Base-by-base conservation (phyloP, 2,329 filamentous ascomycete genomes). In the Lecanoromycetidae sp. region DNA sequence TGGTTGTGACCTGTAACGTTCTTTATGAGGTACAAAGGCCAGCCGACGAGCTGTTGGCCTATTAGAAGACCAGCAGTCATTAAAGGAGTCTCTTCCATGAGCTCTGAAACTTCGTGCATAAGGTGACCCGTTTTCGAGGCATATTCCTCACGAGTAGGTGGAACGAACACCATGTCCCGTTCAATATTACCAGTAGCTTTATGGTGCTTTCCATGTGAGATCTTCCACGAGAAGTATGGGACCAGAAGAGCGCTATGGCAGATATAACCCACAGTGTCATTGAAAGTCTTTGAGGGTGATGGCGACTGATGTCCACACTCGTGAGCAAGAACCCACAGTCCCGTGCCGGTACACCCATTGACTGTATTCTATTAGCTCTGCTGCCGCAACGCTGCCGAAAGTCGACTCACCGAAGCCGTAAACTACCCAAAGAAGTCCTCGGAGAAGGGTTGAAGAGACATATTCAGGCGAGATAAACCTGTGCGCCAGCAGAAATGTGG, bases 211-310 rank as follows among this genome's bases (percentile, higher is more conserved):
- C 87, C 84, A 72, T 98, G 91, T 56, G 87, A 94, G 69, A 96
- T 88, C 72, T 98, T 94, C 91, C 91, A 98, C 63, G 87, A 94
- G 73, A 95, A 98, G 73, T 96, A 98, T 19, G 91, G 91, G 40
- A 98, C 90, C 48, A 95, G 74, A 32, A 95, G 79, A 36, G 79
- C 67, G 30, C 88, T 94, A 72, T 96, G 90, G 58, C 86, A 78
- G 63, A 94, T 66, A 85, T 86, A 95, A 60, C 90, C 90, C 49
- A 91, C 87, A 22, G 84, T 78, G 67, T 96, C 87, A 71, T 96
- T 96, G 63, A 95, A 68, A 9, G 79, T 71, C 71, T 85, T 90
- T 60, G 85, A 95, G n/a, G 84, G 72, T 35, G 91, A 96, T 74
- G 98, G 96, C 52, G 91, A 82, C 66, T 91, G 85, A 70, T 98